Evolutionary conservation across 805 yeast species (phyloP).

Genomic region (Peterozyma toletana): DNA sequence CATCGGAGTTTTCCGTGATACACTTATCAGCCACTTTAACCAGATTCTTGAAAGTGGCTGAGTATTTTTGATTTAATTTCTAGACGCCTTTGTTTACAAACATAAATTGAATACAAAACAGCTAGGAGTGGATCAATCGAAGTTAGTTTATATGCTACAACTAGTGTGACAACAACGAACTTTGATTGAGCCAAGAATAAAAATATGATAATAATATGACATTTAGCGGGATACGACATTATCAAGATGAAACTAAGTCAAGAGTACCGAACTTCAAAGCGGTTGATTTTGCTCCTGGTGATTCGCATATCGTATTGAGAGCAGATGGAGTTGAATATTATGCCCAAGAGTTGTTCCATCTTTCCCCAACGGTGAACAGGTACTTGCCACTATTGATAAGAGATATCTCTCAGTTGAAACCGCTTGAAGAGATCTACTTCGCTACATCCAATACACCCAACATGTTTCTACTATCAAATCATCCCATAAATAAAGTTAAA

Average conservation of each 20-base stretch:
- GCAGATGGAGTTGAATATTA: slow-evolving; percentile 22
- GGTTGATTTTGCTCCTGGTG: slow-evolving; percentile 13
- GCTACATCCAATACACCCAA: slow-evolving; percentile 14
- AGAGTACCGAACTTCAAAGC: background rate
- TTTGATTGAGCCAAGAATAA: too few relatives aligned
- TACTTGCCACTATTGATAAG: slow-evolving; percentile 22
- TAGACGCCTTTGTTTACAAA: too few relatives aligned
- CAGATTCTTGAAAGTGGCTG: too few relatives aligned
- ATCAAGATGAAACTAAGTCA: background rate
- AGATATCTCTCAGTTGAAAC: slow-evolving; percentile 19
- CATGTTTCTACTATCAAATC: slow-evolving; percentile 28
- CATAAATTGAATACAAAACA: too few relatives aligned
- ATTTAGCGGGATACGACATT: too few relatives aligned
- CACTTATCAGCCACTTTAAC: too few relatives aligned
- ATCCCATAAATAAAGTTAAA: slow-evolving; percentile 30
- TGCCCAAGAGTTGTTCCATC: slow-evolving; percentile 25
- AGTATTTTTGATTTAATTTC: too few relatives aligned
- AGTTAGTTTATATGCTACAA: too few relatives aligned
- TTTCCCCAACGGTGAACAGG: slow-evolving; percentile 19
- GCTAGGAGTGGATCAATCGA: too few relatives aligned
- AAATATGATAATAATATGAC: too few relatives aligned
- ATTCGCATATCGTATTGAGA: slow-evolving; percentile 17
- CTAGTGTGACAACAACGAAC: too few relatives aligned
- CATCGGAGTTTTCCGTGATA: too few relatives aligned
- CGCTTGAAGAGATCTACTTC: slow-evolving; percentile 18